Evolutionary conservation across 1,139 yeast genomes (phyloP), one percentile per base, ranked within the genome.

Genomic region (Lodderomyces metapsilosis): DNA sequence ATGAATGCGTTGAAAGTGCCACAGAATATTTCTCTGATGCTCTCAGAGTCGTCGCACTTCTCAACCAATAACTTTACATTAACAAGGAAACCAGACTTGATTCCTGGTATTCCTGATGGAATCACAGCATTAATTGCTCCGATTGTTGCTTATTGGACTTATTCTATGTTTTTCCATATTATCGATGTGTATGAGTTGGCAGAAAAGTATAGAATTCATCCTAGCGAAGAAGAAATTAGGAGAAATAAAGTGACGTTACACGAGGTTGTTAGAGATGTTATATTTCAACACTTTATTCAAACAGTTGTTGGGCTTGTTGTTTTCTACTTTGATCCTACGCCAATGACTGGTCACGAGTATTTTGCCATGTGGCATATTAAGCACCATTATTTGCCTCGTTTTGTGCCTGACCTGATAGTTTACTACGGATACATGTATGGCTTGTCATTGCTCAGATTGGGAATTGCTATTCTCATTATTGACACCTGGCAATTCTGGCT

Each of bases 401-500:
- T 63, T 41, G 49, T 79, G 2, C 83, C 87, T 3, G 66, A 67
- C 48, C 44, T 49, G 7, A 53, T 68, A 8, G 59, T 82, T 20
- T 79, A 75, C 53, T 62, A 69, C 44, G 60, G 66, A 16, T 84
- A 83, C 60, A 71, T 71, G 64, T 83, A 77, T 56, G 88, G 81
- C 35, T 64, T 78, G 57, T 80, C 96, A 1, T 40, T 68, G 1
- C 30, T 78, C 10, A 82, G 82, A 51, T 63, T 89, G 31, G 39
- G 66, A 10, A 40, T 74, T 32, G 96, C 95, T 2, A 83, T 88
- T 56, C 60, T 80, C 40, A 70, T 92, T 48, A 78, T 92, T 54
- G 98, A 92, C 62, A 75, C 95, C 5, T 92, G 98, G 98, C 98
- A 92, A 66, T 89, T 87, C 64, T 80, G 82, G 74, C 71, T 89